Evolutionary conservation across 495 filamentous ascomycete species (phyloP), one percentile per base, ranked within the genome.

Genomic region (Apodospora peruviana): DNA sequence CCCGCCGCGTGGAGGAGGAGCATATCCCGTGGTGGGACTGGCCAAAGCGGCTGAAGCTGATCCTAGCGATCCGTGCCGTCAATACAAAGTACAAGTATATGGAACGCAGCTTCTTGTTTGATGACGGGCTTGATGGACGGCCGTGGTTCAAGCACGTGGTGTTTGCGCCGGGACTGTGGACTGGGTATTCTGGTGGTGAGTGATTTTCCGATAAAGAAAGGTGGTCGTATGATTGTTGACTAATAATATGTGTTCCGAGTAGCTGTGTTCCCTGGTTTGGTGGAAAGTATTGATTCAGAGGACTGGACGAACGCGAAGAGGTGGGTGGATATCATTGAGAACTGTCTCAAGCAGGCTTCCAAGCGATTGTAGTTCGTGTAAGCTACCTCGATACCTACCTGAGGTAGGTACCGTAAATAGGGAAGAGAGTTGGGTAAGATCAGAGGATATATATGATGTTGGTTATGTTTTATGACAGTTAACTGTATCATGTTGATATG

Each of bases 81-180:
- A 93, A 91, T 55, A 70, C 70, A 39, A 78, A 82, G 53, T 84
- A 89, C 71, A 87, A 85, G 58, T 79, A 75, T 19, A 82, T 97
- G 44, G 93, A 98, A 61, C 81, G 86, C 3, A 66, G 87, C 65
- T 80, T 98, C 48, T 65, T 96, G 45, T 90, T 95, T 60, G 62
- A 87, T 41, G 66, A 77, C 29, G 90, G 91, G 20, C 72, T 94
- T 67, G 90, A 91, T 44, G 84, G 85, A 27, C 76, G 93, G 50
- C 78, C 85, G 32, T 95, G 95, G 77, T 98, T 91, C 68, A 95
- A 95, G 67, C 94, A 98, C 66, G 80, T 96, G 38, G 72, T 98
- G 36, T 94, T 90, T 65, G 90, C 85, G 0, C 93, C 93, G 20
- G 81, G 90, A 1, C 57, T 89, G 35, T 96, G 89, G 89, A 94